These are phyloP conservation scores for Dictyophora rubrovolvata DNA, from an alignment of 768 basidiomycete genomes.

Conservation along the genomic window DNA sequence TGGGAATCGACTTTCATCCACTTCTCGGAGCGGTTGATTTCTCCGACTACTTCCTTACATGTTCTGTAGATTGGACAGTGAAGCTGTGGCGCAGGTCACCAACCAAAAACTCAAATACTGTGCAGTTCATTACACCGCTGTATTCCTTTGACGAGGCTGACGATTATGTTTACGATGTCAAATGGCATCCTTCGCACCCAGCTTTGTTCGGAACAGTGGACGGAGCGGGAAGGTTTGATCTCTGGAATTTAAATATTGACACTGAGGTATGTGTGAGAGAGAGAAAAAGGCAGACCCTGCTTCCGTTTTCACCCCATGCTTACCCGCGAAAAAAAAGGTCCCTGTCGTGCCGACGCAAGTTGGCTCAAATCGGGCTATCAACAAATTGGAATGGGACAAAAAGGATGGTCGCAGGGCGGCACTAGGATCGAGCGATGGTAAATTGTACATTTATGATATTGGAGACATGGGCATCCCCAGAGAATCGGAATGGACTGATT, in stretches of 20 bases:
- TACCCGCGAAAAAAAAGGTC: conserved; percentile 43
- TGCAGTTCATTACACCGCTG: conserved; percentile 55
- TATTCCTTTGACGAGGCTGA: conserved; percentile 97
- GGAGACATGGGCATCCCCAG: conserved; percentile 82
- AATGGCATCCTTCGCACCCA: conserved; percentile 95
- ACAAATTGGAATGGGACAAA: conserved; percentile 92
- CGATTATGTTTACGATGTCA: conserved; percentile 97
- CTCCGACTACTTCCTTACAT: conserved; percentile 87
- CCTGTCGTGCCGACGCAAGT: conserved; percentile 82
- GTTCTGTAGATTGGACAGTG: conserved; percentile 96
- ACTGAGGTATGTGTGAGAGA: conserved; percentile 90
- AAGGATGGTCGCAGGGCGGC: conserved; percentile 88
- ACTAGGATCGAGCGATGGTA: conserved; percentile 86
- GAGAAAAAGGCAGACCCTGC: not conserved
- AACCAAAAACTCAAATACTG: conserved; percentile 51
- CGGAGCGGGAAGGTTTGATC: conserved; percentile 88
- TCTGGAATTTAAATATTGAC: conserved; percentile 97
- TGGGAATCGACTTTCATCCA: conserved; percentile 93
- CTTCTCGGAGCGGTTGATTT: conserved; percentile 87
- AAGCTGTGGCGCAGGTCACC: conserved; percentile 88
- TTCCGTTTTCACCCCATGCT: not conserved
- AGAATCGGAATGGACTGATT: conserved; percentile 88
- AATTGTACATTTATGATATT: conserved; percentile 88
- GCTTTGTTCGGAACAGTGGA: conserved; percentile 90
- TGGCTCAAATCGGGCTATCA: conserved; percentile 73